Evolutionary conservation across 495 filamentous ascomycete species (phyloP).

Genomic region (Penicillium odoratum): DNA sequence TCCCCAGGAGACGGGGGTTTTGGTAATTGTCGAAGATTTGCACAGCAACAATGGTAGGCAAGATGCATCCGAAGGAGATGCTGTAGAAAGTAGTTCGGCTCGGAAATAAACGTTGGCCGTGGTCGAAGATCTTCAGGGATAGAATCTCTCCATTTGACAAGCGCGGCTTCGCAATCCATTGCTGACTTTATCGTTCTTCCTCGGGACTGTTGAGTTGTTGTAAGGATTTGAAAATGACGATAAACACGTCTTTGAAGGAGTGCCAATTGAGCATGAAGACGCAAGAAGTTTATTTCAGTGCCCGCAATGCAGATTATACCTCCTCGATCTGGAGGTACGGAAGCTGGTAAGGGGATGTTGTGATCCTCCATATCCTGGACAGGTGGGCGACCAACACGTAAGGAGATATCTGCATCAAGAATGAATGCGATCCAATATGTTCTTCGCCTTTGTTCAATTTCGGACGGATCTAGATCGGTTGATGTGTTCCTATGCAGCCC

Average conservation of each 20-base stretch:
- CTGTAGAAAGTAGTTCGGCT: conserved; percentile 1
- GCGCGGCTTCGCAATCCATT: conserved; percentile 11
- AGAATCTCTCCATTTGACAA: conserved; percentile 16
- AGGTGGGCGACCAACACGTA: conserved; percentile 16
- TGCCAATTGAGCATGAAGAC: conserved; percentile 16
- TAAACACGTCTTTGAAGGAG: conserved; percentile 18
- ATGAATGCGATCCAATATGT: conserved; percentile 28
- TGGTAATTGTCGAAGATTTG: conserved; percentile 18
- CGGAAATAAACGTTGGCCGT: conserved; percentile 1
- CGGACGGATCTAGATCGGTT: conserved; percentile 6
- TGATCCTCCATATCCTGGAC: conserved; percentile 20
- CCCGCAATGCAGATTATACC: conserved; percentile 14
- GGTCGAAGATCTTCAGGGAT: conserved; percentile 5
- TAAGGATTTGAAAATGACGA: conserved; percentile 13
- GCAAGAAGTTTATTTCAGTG: conserved; percentile 16
- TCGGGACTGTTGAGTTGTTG: neutral
- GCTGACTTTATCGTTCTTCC: conserved; percentile 9
- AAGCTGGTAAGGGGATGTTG: conserved; percentile 14
- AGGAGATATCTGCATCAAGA: conserved; percentile 25
- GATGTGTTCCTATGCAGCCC: conserved; percentile 19
- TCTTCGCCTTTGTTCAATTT: conserved; percentile 21
- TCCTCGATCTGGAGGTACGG: conserved; percentile 13
- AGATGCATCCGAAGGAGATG: conserved; percentile 21
- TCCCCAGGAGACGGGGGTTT: conserved; percentile 6
- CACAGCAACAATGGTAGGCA: conserved; percentile 20